phyloP scores from a whole-genome alignment of 83 land plant genomes.

The Diphasiastrum complanatum region DNA sequence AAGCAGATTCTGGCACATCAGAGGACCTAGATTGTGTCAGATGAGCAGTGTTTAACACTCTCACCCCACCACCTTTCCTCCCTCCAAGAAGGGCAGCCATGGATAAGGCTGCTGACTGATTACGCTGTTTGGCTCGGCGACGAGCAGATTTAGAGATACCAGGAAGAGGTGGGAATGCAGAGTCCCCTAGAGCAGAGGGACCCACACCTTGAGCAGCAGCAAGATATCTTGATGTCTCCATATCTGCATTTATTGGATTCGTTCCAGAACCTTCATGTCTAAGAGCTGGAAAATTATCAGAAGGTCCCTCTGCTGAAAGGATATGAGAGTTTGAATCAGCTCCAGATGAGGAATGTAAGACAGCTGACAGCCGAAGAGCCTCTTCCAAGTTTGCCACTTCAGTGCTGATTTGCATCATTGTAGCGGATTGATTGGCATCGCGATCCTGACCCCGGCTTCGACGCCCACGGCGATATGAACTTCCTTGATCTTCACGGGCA shows the following conservation, averaged over 20 bases:
- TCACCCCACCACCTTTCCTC: conserved; percentile 16
- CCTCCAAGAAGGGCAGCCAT: conserved; percentile 47
- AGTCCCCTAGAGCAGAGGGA: conserved; percentile 39
- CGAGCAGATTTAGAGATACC: conserved; percentile 24
- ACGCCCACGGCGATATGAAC: conserved; percentile 22
- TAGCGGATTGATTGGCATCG: conserved; percentile 32
- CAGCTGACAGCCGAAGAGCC: conserved; percentile 25
- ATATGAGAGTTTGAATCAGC: conserved; percentile 13
- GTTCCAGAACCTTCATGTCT: conserved; percentile 7
- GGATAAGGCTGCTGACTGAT: conserved; percentile 13
- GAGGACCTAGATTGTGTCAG: background rate
- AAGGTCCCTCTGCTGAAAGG: conserved; percentile 3
- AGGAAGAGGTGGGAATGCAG: conserved; percentile 70
- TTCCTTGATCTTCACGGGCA: conserved; percentile 5
- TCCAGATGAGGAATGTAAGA: conserved; percentile 8
- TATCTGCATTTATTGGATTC: conserved; percentile 12
- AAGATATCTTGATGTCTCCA: conserved; percentile 45
- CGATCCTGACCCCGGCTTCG: conserved; percentile 22
- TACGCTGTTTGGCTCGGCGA: conserved; percentile 10
- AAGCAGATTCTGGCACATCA: background rate
- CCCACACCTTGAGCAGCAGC: conserved; percentile 40
- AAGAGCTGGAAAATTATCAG: conserved; percentile 19
- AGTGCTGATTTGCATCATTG: conserved; percentile 36
- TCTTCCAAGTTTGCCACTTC: conserved; percentile 28
- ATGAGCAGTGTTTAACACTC: conserved; percentile 18